phyloP scores from a whole-genome alignment of 805 yeast species.

The Candida railenensis region DNA sequence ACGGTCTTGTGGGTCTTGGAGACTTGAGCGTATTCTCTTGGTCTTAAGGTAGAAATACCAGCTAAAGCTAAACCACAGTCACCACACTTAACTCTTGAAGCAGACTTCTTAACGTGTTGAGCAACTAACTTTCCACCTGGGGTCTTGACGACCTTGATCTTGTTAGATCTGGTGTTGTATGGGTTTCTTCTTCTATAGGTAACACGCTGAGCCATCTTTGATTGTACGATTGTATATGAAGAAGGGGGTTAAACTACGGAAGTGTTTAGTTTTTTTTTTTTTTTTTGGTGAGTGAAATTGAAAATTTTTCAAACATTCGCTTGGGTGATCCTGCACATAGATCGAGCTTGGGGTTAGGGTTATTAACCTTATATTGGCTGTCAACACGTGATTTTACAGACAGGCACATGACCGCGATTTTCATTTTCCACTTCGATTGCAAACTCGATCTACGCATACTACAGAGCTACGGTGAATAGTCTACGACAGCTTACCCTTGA shows the following conservation, averaged over 20 bases:
- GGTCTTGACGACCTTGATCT: constrained; percentile 99
- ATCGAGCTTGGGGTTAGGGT: neutral
- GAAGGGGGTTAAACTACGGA: neutral
- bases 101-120: constrained; percentile 93
- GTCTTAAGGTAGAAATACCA: constrained; percentile 94
- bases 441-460: neutral
- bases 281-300: neutral
- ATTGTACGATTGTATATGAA: neutral
- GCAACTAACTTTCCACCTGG: constrained; percentile 99
- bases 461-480: neutral
- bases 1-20: constrained; percentile 98
- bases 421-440: neutral
- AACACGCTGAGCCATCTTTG: constrained; percentile 15
- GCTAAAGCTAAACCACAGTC: constrained; percentile 80
- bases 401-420: neutral
- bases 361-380: neutral
- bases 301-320: too few relatives aligned
- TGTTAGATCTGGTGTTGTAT: constrained; percentile 99
- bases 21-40: constrained; percentile 94
- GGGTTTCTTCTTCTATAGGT: constrained; percentile 28
- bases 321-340: neutral
- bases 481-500: neutral
- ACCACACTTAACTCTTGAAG: constrained; percentile 86
- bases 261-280: neutral
- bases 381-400: neutral